phyloP scores from a whole-genome alignment of 306 rosid species.

The Cicer yamashitae region DNA sequence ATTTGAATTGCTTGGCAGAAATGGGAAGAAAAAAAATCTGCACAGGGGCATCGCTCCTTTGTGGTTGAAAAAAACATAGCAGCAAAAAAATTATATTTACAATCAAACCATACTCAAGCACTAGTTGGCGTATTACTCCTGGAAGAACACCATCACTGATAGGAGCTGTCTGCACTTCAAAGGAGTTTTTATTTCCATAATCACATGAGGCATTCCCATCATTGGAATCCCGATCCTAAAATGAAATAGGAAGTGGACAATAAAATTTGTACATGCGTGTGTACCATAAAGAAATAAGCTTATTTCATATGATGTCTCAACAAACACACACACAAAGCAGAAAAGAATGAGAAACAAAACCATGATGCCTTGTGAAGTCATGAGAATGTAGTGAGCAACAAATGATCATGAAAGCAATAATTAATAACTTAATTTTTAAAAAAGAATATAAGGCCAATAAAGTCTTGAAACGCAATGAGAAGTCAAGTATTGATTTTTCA shows the following conservation, averaged over 20 bases:
- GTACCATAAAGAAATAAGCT: slow-evolving; percentile 17
- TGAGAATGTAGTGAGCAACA: neutral
- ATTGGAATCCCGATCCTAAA: slow-evolving; percentile 56
- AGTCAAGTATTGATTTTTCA: neutral
- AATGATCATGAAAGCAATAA: slow-evolving; percentile 15
- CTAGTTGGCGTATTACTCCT: slow-evolving; percentile 79
- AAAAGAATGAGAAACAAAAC: slow-evolving; percentile 27
- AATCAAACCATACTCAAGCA: slow-evolving; percentile 67
- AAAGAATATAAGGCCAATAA: slow-evolving; percentile 13
- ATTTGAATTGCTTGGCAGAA: slow-evolving; percentile 13
- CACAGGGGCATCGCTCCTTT: slow-evolving; percentile 4
- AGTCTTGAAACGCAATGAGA: slow-evolving; percentile 28
- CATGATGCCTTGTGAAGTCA: slow-evolving; percentile 12
- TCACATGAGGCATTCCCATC: slow-evolving; percentile 36
- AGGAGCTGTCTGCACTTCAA: slow-evolving; percentile 93
- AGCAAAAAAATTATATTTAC: slow-evolving; percentile 1
- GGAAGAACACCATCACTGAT: slow-evolving; percentile 77
- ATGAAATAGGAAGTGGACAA: slow-evolving; percentile 33
- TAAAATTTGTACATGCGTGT: slow-evolving; percentile 31
- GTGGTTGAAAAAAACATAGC: slow-evolving; percentile 12
- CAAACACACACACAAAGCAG: neutral
- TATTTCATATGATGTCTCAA: slow-evolving; percentile 16
- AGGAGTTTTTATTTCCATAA: slow-evolving; percentile 49
- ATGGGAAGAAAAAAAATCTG: neutral
- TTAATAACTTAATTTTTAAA: slow-evolving; percentile 4